A percentile compares a stretch with the other conserved stretches of the same genome.
Conservation (phyloP, 2,329 filamentous ascomycete species). For the Diplocarpon rosae region DNA sequence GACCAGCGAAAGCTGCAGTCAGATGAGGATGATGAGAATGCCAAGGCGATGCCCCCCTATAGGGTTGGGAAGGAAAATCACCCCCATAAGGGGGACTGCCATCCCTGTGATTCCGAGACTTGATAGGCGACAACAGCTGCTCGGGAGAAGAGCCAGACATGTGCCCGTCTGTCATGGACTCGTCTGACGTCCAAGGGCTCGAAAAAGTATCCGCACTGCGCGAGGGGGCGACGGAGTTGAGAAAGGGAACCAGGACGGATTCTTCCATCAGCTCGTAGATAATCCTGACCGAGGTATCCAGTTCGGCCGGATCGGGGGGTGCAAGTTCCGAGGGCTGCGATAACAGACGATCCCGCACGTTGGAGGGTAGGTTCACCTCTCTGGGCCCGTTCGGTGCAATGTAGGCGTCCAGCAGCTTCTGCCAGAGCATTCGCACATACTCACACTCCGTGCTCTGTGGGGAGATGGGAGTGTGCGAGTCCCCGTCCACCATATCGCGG, state of each 20-base stretch:
- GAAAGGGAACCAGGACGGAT: conserved; percentile 83
- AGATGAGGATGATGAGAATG: conserved; percentile 24
- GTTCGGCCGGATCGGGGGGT: conserved; percentile 61
- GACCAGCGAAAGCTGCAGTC: conserved; percentile 18
- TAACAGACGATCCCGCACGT: conserved; percentile 73
- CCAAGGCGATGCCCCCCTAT: conserved; percentile 17
- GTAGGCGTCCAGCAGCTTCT: conserved; percentile 79
- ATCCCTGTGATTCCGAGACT: conserved; percentile 15
- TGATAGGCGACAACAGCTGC: conserved; percentile 19
- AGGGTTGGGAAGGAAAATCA: conserved; percentile 17
- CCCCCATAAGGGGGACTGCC: conserved; percentile 20
- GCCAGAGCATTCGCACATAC: conserved; percentile 73
- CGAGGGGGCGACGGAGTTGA: conserved; percentile 42
- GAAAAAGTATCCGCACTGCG: conserved; percentile 17
- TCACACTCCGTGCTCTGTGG: conserved; percentile 25
- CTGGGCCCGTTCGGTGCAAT: conserved; percentile 74
- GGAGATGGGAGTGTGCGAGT: conserved; percentile 31
- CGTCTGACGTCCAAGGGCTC: conserved; percentile 25
- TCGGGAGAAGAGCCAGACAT: conserved; percentile 24
- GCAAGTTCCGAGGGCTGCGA: conserved; percentile 46
- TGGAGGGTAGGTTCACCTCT: conserved; percentile 82
- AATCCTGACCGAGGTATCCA: conserved; percentile 76
- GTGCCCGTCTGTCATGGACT: conserved; percentile 22
- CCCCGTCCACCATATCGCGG: conserved; percentile 32
- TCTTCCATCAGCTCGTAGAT: conserved; percentile 97